Percentiles rank a stretch among this genome's conserved stretches.
Evolutionary conservation across 768 basidiomycete species (phyloP).

Genomic region (Chalciporus pseudorubinellus): DNA sequence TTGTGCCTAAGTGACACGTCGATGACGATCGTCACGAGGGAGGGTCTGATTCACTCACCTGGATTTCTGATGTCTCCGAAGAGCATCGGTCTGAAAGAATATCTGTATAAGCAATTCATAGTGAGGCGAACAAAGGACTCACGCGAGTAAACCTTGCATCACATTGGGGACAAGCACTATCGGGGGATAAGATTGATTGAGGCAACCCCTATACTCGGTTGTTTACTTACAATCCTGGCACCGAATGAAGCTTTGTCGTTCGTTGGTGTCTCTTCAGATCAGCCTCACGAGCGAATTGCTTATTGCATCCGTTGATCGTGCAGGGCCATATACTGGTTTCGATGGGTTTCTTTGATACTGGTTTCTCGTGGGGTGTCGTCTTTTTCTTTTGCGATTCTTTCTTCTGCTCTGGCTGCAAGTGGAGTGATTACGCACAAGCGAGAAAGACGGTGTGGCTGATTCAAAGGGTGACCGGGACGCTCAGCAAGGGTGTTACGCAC

Average conservation of each 20-base stretch:
- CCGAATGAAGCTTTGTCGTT: conserved; percentile 73
- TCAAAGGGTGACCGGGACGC: conserved; percentile 14
- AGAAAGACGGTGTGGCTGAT: conserved; percentile 25
- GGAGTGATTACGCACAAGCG: conserved; percentile 1
- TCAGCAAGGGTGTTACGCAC: conserved; percentile 27
- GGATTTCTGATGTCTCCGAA: conserved; percentile 78
- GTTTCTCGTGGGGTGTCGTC: conserved; percentile 40
- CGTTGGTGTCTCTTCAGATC: conserved; percentile 80
- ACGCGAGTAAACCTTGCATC: conserved; percentile 80
- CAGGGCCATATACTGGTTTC: conserved; percentile 70
- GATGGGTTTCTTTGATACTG: conserved; percentile 47
- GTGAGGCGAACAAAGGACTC: conserved; percentile 29
- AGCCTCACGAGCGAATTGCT: conserved; percentile 79
- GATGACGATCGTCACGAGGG: conserved; percentile 1
- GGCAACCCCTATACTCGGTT: conserved; percentile 14
- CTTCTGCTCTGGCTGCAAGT: conserved; percentile 39
- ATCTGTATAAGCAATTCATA: conserved; percentile 17
- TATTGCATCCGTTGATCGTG: conserved; percentile 77
- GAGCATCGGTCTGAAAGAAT: conserved; percentile 64
- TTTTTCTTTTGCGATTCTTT: conserved; percentile 42
- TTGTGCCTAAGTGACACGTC: conserved; percentile 46
- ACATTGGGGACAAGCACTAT: conserved; percentile 73
- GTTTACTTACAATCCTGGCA: conserved; percentile 64
- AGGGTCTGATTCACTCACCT: conserved; percentile 43
- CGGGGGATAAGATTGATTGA: conserved; percentile 13